A percentile compares a stretch with the other conserved stretches of the same genome.
These are phyloP conservation scores for Phytophthora sansomeana DNA, from an alignment of 352 stramenopile species.

Conservation along the genomic window DNA sequence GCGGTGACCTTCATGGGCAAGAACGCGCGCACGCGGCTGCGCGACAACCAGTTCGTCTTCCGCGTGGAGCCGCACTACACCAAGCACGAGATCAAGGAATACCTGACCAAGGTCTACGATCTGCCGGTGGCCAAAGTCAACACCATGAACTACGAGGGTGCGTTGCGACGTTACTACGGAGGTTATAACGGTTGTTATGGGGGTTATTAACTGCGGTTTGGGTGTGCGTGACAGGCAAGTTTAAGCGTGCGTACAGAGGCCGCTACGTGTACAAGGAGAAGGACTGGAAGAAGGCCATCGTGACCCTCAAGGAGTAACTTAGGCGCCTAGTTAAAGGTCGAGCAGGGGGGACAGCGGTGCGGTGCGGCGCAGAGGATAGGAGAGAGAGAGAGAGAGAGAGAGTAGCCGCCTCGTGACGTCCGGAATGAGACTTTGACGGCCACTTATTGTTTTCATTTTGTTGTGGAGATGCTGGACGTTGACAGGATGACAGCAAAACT, in stretches of 20 bases:
- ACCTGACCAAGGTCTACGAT: conserved; percentile 97
- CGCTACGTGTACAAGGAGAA: conserved; percentile 93
- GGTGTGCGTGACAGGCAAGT: conserved; percentile 70
- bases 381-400: too few species aligned
- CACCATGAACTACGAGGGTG: conserved; percentile 96
- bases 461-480: neutral
- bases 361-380: too few species aligned
- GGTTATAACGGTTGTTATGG: conserved; percentile 10
- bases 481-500: neutral
- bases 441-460: neutral
- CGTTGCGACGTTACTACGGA: neutral
- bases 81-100: conserved; percentile 98
- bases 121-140: conserved; percentile 95
- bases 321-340: conserved; percentile 19
- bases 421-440: conserved; percentile 9
- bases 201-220: conserved; percentile 17
- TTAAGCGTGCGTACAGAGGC: conserved; percentile 88
- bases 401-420: conserved; percentile 13
- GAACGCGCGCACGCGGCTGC: conserved; percentile 77
- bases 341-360: neutral
- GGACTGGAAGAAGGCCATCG: conserved; percentile 94
- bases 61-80: conserved; percentile 96
- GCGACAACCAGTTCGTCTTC: conserved; percentile 92
- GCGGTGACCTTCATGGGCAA: conserved; percentile 88
- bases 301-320: conserved; percentile 86